phyloP scores from a whole-genome alignment of 805 yeast genomes.

The Wickerhamomyces chaumierensis region DNA sequence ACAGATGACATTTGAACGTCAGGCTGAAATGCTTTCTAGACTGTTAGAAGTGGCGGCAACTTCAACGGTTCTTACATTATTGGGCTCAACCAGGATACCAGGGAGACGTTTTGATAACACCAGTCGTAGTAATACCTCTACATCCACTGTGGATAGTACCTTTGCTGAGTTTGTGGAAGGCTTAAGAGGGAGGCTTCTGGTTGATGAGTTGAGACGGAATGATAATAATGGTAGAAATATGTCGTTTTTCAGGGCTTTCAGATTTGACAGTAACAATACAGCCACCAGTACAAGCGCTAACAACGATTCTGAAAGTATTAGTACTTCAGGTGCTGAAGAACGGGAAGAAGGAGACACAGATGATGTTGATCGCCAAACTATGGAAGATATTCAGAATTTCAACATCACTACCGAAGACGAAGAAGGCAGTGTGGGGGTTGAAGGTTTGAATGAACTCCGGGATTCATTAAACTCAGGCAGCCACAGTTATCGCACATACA shows the following conservation, averaged over 20 bases:
- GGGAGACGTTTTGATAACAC: conserved; percentile 22
- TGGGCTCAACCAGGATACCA: conserved; percentile 19
- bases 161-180: conserved; percentile 34
- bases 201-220: conserved; percentile 21
- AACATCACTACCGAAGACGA: no score
- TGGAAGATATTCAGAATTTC: no score
- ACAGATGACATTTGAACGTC: conserved; percentile 16
- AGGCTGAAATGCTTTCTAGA: conserved; percentile 30
- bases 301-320: no score
- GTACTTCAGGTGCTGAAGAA: background rate
- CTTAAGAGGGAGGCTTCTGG: conserved; percentile 27
- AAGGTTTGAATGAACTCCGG: no score
- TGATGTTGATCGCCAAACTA: no score
- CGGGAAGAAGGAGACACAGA: background rate
- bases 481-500: no score
- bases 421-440: background rate
- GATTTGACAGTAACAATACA: conserved; percentile 22
- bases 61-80: conserved; percentile 29
- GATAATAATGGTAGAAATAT: conserved; percentile 7
- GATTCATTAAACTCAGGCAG: background rate
- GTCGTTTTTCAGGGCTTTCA: conserved; percentile 32
- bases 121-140: conserved; percentile 2
- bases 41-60: conserved; percentile 33
- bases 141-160: conserved; percentile 21
- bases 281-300: no score